Evolutionary conservation across 495 filamentous ascomycete genomes (phyloP).

Genomic region (Lophium mytilinum): DNA sequence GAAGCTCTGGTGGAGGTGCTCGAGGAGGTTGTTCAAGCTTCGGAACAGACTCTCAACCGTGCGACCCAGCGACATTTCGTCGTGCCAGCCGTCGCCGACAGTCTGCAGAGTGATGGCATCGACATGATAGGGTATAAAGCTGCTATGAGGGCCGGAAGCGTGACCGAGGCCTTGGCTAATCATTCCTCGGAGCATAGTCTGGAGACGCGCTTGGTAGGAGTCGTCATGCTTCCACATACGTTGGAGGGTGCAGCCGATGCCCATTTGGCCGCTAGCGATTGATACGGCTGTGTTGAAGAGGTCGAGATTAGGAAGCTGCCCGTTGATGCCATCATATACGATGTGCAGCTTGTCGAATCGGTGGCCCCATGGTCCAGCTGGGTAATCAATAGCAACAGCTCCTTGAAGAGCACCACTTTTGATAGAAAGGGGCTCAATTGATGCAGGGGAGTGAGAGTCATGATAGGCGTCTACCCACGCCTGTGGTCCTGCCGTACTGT

Average conservation of each 20-base stretch:
- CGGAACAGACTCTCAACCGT: slow-evolving; percentile 83
- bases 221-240: slow-evolving; percentile 80
- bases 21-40: slow-evolving; percentile 89
- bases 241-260: slow-evolving; percentile 71
- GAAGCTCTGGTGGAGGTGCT: slow-evolving; percentile 97
- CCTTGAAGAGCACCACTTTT: slow-evolving; percentile 93
- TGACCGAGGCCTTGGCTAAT: slow-evolving; percentile 82
- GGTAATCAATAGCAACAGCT: slow-evolving; percentile 87
- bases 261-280: slow-evolving; percentile 88
- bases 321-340: slow-evolving; percentile 93
- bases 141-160: slow-evolving; percentile 85
- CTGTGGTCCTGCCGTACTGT: slow-evolving; percentile 84
- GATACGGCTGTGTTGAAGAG: slow-evolving; percentile 88
- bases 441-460: slow-evolving; percentile 60
- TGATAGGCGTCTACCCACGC: slow-evolving; percentile 98
- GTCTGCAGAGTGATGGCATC: slow-evolving; percentile 91
- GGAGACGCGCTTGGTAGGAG: slow-evolving; percentile 70
- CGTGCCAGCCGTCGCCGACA: slow-evolving; percentile 86
- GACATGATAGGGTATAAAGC: slow-evolving; percentile 96
- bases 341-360: slow-evolving; percentile 82
- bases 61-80: slow-evolving; percentile 90
- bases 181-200: slow-evolving; percentile 91
- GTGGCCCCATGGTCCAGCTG: slow-evolving; percentile 53
- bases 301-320: slow-evolving; percentile 89
- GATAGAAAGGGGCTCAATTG: slow-evolving; percentile 69